Evolutionary conservation across 2,329 filamentous ascomycete genomes (phyloP).

Genomic region (Exophiala bonariae): DNA sequence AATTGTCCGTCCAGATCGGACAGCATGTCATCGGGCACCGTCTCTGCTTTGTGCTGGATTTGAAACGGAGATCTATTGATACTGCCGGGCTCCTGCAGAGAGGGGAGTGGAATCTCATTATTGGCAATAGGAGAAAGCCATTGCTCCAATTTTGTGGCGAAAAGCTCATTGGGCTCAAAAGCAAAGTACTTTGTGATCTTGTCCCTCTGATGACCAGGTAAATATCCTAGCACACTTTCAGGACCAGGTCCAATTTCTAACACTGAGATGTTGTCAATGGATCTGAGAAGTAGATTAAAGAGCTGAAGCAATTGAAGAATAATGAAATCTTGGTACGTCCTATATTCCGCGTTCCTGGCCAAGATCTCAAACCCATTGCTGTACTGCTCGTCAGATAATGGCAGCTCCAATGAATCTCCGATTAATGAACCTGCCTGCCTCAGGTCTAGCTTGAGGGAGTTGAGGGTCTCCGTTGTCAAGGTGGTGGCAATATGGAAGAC

Average conservation of each 20-base stretch:
- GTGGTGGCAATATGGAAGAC: too few relatives aligned
- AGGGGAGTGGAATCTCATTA: conserved; percentile 40
- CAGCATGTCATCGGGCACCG: conserved; percentile 21
- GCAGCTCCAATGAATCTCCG: conserved; percentile 29
- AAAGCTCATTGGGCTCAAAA: conserved; percentile 54
- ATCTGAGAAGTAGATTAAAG: conserved; percentile 43
- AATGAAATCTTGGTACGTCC: conserved; percentile 53
- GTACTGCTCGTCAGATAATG: conserved; percentile 52
- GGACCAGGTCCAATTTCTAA: conserved; percentile 63
- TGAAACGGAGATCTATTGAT: conserved; percentile 45
- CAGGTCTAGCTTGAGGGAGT: conserved; percentile 45
- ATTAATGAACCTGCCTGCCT: conserved; percentile 32
- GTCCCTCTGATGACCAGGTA: conserved; percentile 44
- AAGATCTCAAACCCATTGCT: conserved; percentile 50
- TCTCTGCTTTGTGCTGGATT: conserved; percentile 30
- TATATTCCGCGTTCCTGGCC: conserved; percentile 34
- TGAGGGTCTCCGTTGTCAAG: conserved; percentile 51
- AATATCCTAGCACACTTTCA: conserved; percentile 52
- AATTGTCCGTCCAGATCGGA: conserved; percentile 40
- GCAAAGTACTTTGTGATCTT: conserved; percentile 55
- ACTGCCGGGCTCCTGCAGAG: conserved; percentile 38
- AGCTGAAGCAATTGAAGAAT: conserved; percentile 49
- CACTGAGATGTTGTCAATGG: conserved; percentile 48
- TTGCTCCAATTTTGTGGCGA: conserved; percentile 46
- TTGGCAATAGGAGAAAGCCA: conserved; percentile 38